These are phyloP conservation scores for Lodderomyces parapsilosis DNA, from an alignment of 1,139 yeast genomes.

Conservation along the genomic window DNA sequence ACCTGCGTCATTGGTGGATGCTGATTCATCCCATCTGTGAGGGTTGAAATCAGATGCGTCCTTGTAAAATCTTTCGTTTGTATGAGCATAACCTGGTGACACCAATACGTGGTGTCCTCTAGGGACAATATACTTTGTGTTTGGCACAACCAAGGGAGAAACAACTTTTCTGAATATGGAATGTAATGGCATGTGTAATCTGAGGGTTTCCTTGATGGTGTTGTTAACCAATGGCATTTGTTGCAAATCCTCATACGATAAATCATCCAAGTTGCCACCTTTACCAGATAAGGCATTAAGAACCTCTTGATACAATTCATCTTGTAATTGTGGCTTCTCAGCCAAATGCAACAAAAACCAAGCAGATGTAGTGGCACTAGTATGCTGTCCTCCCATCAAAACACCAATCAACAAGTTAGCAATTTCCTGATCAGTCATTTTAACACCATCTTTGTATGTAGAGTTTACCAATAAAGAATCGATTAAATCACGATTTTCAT, in stretches of 20 bases:
- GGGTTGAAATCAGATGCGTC: conserved; percentile 71
- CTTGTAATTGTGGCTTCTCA: conserved; percentile 79
- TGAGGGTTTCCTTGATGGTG: conserved; percentile 85
- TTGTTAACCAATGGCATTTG: conserved; percentile 79
- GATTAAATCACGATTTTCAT: conserved; percentile 79
- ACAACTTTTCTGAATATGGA: conserved; percentile 91
- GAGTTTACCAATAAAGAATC: conserved; percentile 82
- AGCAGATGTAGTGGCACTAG: conserved; percentile 93
- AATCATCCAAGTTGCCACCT: conserved; percentile 46
- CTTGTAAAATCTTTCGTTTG: conserved; percentile 75
- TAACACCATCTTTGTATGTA: conserved; percentile 87
- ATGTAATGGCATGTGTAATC: conserved; percentile 95
- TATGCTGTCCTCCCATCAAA: conserved; percentile 99
- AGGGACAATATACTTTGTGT: conserved; percentile 80
- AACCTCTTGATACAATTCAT: conserved; percentile 75
- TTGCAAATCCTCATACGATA: conserved; percentile 80
- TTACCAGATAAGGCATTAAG: conserved; percentile 57
- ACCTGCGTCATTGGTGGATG: conserved; percentile 30
- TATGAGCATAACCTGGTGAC: conserved; percentile 90
- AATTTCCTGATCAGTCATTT: conserved; percentile 93
- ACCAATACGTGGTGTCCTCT: conserved; percentile 86
- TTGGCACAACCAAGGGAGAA: conserved; percentile 77
- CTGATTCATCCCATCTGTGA: conserved; percentile 75
- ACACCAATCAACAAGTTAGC: conserved; percentile 93
- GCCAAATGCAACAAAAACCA: conserved; percentile 93